A percentile compares a stretch with the other conserved stretches of the same genome.
phyloP scores from a whole-genome alignment of 148 eudicot species.

The Amaranthus palmeri region DNA sequence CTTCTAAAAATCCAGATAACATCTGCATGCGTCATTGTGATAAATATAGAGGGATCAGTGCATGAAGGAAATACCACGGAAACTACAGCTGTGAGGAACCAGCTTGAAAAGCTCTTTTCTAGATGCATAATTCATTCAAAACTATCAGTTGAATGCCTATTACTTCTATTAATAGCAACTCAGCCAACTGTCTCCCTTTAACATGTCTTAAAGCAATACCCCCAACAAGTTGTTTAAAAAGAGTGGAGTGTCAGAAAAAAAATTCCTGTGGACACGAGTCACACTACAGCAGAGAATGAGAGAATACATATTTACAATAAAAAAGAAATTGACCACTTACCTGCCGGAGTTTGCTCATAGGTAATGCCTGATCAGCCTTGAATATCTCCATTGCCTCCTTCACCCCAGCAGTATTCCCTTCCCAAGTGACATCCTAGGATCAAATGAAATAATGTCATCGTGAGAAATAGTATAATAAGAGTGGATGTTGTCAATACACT shows the following conservation, averaged over 20 bases:
- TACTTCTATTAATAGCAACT: not conserved
- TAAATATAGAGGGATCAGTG: constrained; percentile 9
- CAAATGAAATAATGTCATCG: not conserved
- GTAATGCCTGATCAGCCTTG: constrained; percentile 75
- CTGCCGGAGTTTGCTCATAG: constrained; percentile 53
- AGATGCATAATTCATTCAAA: not conserved
- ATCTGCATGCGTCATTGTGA: constrained; percentile 43
- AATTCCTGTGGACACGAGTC: not conserved
- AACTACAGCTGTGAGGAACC: not conserved
- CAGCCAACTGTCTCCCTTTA: not conserved
- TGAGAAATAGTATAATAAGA: not conserved
- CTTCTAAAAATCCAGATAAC: constrained; percentile 60
- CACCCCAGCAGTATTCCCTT: constrained; percentile 82
- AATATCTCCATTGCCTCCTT: constrained; percentile 66
- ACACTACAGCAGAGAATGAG: not conserved
- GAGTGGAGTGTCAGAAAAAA: too few species aligned
- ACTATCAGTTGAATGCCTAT: not conserved
- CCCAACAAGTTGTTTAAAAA: not conserved
- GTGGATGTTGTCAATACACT: not conserved
- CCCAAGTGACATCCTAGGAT: constrained; percentile 80
- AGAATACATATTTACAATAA: not conserved
- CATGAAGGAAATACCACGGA: not conserved
- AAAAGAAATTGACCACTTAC: constrained; percentile 26
- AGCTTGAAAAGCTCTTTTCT: not conserved
- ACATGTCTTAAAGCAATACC: not conserved